A percentile compares a stretch with the other conserved stretches of the same genome.
Conservation (phyloP, 208 protist genomes). For the Phytomonas sp. region DNA sequence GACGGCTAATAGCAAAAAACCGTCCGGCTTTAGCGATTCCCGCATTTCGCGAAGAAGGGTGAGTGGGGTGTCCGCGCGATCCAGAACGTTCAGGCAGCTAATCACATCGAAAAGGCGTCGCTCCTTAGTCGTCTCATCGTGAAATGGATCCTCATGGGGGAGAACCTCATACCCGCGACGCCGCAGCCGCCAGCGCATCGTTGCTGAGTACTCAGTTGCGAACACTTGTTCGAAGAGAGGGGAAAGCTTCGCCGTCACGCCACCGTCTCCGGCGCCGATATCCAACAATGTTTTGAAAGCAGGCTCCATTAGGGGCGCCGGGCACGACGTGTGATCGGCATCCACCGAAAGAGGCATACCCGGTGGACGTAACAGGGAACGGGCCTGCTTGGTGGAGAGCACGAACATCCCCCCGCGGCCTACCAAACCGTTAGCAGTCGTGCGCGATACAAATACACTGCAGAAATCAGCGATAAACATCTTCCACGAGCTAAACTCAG, state of each 20-base stretch:
- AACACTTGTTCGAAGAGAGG: constrained; percentile 47
- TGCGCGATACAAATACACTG: constrained; percentile 50
- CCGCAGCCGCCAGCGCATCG: constrained; percentile 78
- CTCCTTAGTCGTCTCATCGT: constrained; percentile 6
- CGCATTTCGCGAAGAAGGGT: constrained; percentile 59
- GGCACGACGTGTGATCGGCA: neutral
- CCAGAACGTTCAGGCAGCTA: constrained; percentile 77
- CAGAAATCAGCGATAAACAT: constrained; percentile 33
- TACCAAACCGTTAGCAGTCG: constrained; percentile 63
- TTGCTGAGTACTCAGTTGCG: constrained; percentile 58
- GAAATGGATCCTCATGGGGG: constrained; percentile 40
- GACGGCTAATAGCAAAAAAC: constrained; percentile 64
- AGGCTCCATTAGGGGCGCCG: too few species aligned
- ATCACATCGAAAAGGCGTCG: constrained; percentile 63
- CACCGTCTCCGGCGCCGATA: constrained; percentile 79
- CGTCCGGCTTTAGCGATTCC: constrained; percentile 42
- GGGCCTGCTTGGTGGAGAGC: constrained; percentile 55
- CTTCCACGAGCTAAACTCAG: constrained; percentile 29
- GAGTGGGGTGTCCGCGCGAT: constrained; percentile 56
- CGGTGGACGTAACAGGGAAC: constrained; percentile 30
- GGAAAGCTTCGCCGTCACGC: constrained; percentile 49
- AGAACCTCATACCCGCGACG: constrained; percentile 65
- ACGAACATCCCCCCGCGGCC: constrained; percentile 76
- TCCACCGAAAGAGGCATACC: neutral
- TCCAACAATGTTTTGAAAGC: constrained; percentile 37